phyloP scores from a whole-genome alignment of 805 yeast genomes.

The Metschnikowia cubensis region DNA sequence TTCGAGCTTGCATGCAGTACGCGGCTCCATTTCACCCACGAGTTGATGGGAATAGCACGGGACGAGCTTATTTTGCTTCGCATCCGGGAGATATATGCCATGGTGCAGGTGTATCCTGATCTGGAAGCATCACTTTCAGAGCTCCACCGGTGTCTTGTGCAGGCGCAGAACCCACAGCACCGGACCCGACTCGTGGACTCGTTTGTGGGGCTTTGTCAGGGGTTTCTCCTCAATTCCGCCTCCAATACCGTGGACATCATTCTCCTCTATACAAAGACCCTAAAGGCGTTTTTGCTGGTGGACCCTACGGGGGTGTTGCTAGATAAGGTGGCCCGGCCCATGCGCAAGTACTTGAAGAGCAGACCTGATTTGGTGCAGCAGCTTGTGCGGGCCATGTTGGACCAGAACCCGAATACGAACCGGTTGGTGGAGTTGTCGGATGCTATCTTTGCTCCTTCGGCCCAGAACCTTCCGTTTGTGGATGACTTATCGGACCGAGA shows the following conservation, averaged over 20 bases:
- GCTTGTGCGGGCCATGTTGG: slow-evolving; percentile 68
- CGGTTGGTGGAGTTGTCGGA: slow-evolving; percentile 50
- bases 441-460: slow-evolving; percentile 39
- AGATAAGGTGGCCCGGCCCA: slow-evolving; percentile 74
- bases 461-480: slow-evolving; percentile 9
- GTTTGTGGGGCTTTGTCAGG: slow-evolving; percentile 45
- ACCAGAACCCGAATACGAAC: slow-evolving; percentile 34
- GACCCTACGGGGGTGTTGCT: slow-evolving; percentile 85
- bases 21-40: slow-evolving; percentile 11
- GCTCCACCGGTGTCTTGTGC: slow-evolving; percentile 43
- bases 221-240: slow-evolving; percentile 69
- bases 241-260: slow-evolving; percentile 72
- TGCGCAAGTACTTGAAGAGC: slow-evolving; percentile 64
- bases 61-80: slow-evolving; percentile 45
- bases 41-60: slow-evolving; percentile 34
- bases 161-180: slow-evolving; percentile 31
- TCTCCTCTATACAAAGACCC: slow-evolving; percentile 63
- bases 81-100: slow-evolving; percentile 53
- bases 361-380: slow-evolving; percentile 69
- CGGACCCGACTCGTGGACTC: slow-evolving; percentile 48
- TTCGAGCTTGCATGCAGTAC: slow-evolving; percentile 17
- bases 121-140: slow-evolving; percentile 55
- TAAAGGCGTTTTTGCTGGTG: slow-evolving; percentile 65
- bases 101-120: slow-evolving; percentile 51
- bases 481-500: slow-evolving; percentile 47